Conservation (phyloP, 768 basidiomycete genomes). For the Trametes sanguinea region DNA sequence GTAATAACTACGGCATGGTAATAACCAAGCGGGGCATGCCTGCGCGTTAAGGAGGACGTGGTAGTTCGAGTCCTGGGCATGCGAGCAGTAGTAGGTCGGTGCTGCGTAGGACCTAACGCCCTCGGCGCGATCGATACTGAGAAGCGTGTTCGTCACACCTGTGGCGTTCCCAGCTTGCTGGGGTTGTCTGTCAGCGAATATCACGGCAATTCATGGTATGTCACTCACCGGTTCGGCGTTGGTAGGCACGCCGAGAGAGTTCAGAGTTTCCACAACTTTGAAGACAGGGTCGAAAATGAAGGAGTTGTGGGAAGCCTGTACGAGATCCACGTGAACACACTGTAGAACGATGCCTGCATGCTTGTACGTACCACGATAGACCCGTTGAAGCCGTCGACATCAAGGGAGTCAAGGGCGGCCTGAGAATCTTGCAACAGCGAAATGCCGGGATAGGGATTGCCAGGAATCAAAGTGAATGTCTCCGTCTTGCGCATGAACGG, state of each 20-base stretch:
- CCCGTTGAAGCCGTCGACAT: background rate
- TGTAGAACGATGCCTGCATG: too few relatives aligned
- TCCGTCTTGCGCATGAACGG: too few relatives aligned
- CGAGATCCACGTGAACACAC: too few relatives aligned
- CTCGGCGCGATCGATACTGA: too few relatives aligned
- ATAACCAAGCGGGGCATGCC: background rate
- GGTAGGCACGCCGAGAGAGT: background rate
- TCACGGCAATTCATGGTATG: too few relatives aligned
- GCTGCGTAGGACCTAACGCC: background rate
- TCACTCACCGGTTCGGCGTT: too few relatives aligned
- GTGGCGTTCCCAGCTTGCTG: constrained; percentile 1
- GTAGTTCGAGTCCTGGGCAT: background rate
- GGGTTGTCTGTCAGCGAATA: too few relatives aligned
- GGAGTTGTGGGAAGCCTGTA: background rate
- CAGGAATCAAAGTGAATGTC: too few relatives aligned
- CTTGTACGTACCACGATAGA: too few relatives aligned
- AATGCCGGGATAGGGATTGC: too few relatives aligned
- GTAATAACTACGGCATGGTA: too few relatives aligned
- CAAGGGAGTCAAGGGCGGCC: background rate
- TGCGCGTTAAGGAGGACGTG: background rate
- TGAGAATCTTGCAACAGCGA: too few relatives aligned
- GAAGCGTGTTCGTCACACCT: background rate
- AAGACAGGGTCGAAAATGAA: background rate
- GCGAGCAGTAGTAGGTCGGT: background rate
- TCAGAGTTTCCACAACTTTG: background rate